Conservation (phyloP, 1,284 basidiomycete species). For the Trametes polyzona region DNA sequence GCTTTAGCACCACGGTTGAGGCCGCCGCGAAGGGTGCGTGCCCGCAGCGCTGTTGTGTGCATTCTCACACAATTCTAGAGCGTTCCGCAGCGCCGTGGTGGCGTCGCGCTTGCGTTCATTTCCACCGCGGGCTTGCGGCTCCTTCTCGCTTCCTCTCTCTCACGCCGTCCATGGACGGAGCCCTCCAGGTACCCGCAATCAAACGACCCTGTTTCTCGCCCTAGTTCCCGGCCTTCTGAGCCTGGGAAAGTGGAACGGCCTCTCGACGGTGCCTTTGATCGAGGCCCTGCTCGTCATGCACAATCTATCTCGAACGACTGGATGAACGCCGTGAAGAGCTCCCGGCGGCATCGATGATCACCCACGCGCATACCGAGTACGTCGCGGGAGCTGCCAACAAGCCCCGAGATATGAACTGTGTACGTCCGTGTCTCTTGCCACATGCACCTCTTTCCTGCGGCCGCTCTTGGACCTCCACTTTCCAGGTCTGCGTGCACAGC, state of each 20-base stretch:
- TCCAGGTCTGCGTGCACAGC: slow-evolving; percentile 1
- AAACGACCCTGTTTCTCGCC: slow-evolving; percentile 6
- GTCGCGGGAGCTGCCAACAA: slow-evolving; percentile 12
- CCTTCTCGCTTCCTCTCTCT: slow-evolving; percentile 1
- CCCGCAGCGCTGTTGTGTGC: neutral
- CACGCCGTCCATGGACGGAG: slow-evolving; percentile 1
- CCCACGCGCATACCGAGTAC: neutral
- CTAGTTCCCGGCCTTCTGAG: neutral
- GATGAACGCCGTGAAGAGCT: neutral
- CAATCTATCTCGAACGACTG: no score
- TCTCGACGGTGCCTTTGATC: neutral
- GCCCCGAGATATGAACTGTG: neutral
- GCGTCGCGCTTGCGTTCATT: slow-evolving; percentile 10
- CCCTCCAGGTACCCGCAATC: slow-evolving; percentile 5
- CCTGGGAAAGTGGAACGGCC: neutral
- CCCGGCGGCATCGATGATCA: slow-evolving; percentile 8
- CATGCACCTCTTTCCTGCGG: neutral
- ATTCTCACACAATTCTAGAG: neutral
- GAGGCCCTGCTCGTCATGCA: neutral
- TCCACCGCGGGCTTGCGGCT: neutral
- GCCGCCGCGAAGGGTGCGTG: slow-evolving; percentile 2
- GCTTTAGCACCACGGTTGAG: neutral
- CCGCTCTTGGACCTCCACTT: neutral
- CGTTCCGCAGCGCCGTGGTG: slow-evolving; percentile 13
- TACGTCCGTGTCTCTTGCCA: neutral